These are phyloP conservation scores for Pseudomassariella vexata DNA, from an alignment of 2,329 filamentous ascomycete genomes.

Conservation along the genomic window DNA sequence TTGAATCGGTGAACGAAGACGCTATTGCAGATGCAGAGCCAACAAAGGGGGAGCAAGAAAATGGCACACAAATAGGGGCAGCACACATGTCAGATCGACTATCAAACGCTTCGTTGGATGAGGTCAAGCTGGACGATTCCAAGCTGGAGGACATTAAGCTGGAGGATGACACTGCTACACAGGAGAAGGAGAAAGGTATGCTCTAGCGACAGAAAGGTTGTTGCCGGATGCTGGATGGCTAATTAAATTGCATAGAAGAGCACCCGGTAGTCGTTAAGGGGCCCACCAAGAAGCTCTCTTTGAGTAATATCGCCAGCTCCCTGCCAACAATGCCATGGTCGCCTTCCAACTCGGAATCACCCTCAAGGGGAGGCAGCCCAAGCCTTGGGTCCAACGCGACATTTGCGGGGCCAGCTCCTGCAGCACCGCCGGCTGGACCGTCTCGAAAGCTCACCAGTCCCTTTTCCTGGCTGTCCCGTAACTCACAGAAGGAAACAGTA, in stretches of 20 bases:
- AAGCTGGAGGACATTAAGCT: constrained; percentile 63
- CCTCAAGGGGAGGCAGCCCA: constrained; percentile 40
- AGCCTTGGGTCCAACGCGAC: constrained; percentile 22
- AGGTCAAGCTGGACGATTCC: too few species aligned
- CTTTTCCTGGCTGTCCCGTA: constrained; percentile 80
- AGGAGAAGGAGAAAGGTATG: constrained; percentile 27
- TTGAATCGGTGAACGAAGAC: constrained; percentile 19
- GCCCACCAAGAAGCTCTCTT: constrained; percentile 52
- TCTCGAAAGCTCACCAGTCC: constrained; percentile 76
- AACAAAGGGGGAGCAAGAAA: constrained; percentile 11
- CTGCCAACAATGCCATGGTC: constrained; percentile 71
- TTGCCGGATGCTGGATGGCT: not conserved
- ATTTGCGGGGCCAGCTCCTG: constrained; percentile 27
- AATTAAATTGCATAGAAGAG: constrained; percentile 13
- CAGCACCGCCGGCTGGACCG: constrained; percentile 23
- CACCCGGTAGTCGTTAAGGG: constrained; percentile 29
- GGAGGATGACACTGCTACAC: constrained; percentile 46
- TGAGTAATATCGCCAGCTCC: constrained; percentile 66
- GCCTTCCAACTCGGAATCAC: constrained; percentile 45
- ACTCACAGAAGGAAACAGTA: constrained; percentile 47
- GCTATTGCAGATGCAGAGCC: constrained; percentile 15
- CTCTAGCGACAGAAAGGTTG: not conserved
- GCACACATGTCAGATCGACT: constrained; percentile 36
- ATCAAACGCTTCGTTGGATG: constrained; percentile 44
- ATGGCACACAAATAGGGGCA: constrained; percentile 19